phyloP scores from a whole-genome alignment of 805 yeast species.

The Candida sakaeoensis region DNA sequence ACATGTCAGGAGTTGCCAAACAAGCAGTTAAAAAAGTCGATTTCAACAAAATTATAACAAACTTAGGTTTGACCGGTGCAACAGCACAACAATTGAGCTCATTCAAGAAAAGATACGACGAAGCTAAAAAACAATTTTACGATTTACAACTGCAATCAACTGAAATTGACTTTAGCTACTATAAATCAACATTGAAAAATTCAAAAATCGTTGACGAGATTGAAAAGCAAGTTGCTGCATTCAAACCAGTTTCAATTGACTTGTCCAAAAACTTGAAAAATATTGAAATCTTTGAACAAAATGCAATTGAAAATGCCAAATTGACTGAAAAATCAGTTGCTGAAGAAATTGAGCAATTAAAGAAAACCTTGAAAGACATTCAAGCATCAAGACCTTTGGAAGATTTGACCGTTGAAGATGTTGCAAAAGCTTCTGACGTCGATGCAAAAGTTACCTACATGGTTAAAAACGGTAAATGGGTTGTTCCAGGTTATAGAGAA shows the following conservation, averaged over 20 bases:
- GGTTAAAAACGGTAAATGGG: constrained; percentile 97
- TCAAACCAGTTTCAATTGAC: constrained; percentile 83
- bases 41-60: constrained; percentile 88
- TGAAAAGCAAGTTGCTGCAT: constrained; percentile 68
- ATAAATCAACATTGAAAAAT: constrained; percentile 81
- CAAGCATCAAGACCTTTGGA: constrained; percentile 97
- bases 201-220: constrained; percentile 72
- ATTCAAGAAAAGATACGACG: constrained; percentile 98
- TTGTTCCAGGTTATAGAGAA: constrained; percentile 97
- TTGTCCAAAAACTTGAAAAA: constrained; percentile 86
- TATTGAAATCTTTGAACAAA: constrained; percentile 88
- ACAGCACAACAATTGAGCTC: constrained; percentile 86
- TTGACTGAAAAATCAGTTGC: constrained; percentile 86
- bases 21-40: constrained; percentile 83
- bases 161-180: constrained; percentile 75
- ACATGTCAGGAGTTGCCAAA: constrained; percentile 43
- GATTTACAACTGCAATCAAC: constrained; percentile 71
- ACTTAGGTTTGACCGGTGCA: constrained; percentile 87
- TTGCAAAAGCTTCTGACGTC: constrained; percentile 93
- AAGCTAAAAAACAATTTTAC: constrained; percentile 80
- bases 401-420: constrained; percentile 93
- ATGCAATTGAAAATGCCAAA: constrained; percentile 94
- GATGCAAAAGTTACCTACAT: constrained; percentile 92
- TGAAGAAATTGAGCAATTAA: constrained; percentile 80
- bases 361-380: constrained; percentile 86